Base-by-base conservation (phyloP, 1,284 basidiomycete genomes). In the Cutaneotrichosporon cutaneum region DNA sequence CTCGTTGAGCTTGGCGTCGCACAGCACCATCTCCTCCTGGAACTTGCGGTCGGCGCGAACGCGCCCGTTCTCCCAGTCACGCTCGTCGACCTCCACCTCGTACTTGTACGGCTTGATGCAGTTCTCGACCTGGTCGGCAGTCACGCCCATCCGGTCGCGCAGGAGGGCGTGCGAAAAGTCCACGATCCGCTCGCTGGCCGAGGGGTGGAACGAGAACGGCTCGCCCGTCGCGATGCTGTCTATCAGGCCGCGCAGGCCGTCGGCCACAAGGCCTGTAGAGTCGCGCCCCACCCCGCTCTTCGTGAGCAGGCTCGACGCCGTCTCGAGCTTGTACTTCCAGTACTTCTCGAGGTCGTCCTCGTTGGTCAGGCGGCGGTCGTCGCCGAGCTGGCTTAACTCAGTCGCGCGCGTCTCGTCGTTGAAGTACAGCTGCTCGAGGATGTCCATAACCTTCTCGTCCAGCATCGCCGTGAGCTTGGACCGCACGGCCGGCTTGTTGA, bases 71-170 rank as follows among this genome's bases (percentile, higher is more conserved):
- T 93, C 92, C 96, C 96, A 99, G 76, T 98, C 94, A 45, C 87
- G 82, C 13, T 85, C 84, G 67, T 96, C 92, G 6, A 85, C 78
- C 66, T 84, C 83, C 27, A 95, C 88, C 72, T 97, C 94, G 77
- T 97, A 97, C 83, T 99, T 98, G 86, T 88, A 98, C 33, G 96
- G 96, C 81, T 99, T 99, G 83, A 99, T 96, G 79, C 92, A 96
- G 80, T 99, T 99, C 83, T 99, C 96, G 9, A 99, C 96, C 80
- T 99, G 95, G 76, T 99, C 96, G 1, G 92, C 89, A 4, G 96
- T 94, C 59, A 97, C 81, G 10, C 90, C 90, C 64, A 97, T 90
- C 3, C 95, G 86, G 72, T 97, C 94, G 54, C 94, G 85, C 60
- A 99, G 81, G 71, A 99, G 95, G 72, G 85, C 87, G 77, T 96